A percentile compares a stretch with the other conserved stretches of the same genome.
phyloP scores from a whole-genome alignment of 345 rosid genomes.

The Laguncularia racemosa region DNA sequence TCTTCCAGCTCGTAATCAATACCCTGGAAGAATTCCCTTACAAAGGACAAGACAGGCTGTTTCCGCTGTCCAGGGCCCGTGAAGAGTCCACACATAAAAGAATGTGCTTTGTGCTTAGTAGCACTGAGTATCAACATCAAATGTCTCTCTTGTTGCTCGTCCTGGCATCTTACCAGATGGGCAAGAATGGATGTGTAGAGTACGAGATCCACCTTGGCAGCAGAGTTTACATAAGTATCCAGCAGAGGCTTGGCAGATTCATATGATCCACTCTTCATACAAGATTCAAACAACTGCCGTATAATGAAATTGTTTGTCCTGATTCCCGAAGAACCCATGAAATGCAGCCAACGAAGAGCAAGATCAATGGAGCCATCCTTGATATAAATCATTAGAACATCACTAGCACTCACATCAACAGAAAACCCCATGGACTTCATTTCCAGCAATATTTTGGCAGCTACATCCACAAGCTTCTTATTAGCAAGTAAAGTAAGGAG shows the following conservation, averaged over 20 bases:
- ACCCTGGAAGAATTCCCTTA: conserved; percentile 86
- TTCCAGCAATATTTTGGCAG: conserved; percentile 88
- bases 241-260: conserved; percentile 92
- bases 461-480: conserved; percentile 87
- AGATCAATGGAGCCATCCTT: conserved; percentile 88
- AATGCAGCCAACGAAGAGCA: conserved; percentile 87
- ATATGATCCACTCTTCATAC: conserved; percentile 78
- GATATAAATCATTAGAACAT: conserved; percentile 90
- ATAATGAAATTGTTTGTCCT: conserved; percentile 87
- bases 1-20: conserved; percentile 92
- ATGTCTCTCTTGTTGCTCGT: conserved; percentile 80
- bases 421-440: conserved; percentile 96
- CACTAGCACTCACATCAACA: conserved; percentile 88
- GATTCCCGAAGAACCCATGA: conserved; percentile 94
- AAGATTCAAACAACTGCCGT: conserved; percentile 89
- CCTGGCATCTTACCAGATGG: conserved; percentile 84
- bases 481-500: conserved; percentile 78
- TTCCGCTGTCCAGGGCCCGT: conserved; percentile 91
- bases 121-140: conserved; percentile 81
- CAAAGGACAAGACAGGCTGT: conserved; percentile 77
- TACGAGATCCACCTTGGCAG: conserved; percentile 88
- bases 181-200: conserved; percentile 96
- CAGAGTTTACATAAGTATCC: conserved; percentile 68
- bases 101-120: conserved; percentile 76
- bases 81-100: conserved; percentile 89